Base-by-base conservation (phyloP, 345 rosid genomes). In the Pistacia atlantica region DNA sequence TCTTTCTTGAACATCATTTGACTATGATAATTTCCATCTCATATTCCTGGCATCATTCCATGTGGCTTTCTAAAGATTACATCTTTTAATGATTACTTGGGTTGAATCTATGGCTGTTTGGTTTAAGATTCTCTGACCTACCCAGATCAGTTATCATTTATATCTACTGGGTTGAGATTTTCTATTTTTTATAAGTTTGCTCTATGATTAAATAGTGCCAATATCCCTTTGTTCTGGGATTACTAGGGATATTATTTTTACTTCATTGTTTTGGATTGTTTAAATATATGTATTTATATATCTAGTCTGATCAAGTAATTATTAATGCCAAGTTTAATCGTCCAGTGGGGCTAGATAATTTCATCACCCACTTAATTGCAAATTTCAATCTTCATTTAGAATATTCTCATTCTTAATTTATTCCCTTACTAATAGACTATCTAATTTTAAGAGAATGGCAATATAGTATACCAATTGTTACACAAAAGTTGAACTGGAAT, bases 401-500 rank as follows among this genome's bases (percentile, higher is more conserved):
- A 64, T 11, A 18, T 33, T 33, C 35, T 31, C 9, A 12, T 31
- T 28, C 5, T 16, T 7, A 37, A 33, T 63, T 3, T 64, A 8
- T 64, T 38, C 48, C 20, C 0, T 28, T 49, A 25, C 4, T 2
- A 68, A 49, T 49, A 49, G 42, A 38, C 48, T 68, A 42, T 28
- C n/a, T 69, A n/a, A 51, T 52, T 69, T 67, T 8, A 52, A 52
- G 17, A 28, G 20, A 35, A 52, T 31, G 55, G 22, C 1, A 38
- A 71, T 56, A 56, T 12, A 57, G 16, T 38, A 61, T 57, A 55
- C 20, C 71, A n/a, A 18, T 70, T 56, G 51, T 70, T 42, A 54
- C 22, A 20, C 51, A 14, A 35, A 38, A 8, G 10, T 60, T 4
- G 5, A 56, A 13, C 22, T 57, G 13, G 11, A 33, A 20, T 33